A percentile compares a stretch with the other conserved stretches of the same genome.
Evolutionary conservation across 306 rosid species (phyloP).

Genomic region (Vicia faba): DNA sequence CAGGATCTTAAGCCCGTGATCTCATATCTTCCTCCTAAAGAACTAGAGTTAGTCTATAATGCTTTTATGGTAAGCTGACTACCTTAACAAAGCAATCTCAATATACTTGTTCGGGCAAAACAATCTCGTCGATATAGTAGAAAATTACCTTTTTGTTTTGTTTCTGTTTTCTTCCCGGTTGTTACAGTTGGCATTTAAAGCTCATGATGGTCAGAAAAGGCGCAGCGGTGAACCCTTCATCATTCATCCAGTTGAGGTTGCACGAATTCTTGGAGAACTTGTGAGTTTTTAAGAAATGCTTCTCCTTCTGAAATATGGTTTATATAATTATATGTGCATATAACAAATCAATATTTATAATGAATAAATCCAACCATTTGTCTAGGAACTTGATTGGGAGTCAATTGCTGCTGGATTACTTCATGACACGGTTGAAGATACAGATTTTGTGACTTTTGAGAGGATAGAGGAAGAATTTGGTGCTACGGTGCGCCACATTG

Average conservation of each 20-base stretch:
- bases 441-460: constrained; percentile 84
- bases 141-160: constrained; percentile 20
- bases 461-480: constrained; percentile 96
- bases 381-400: constrained; percentile 97
- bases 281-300: constrained; percentile 56
- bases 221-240: constrained; percentile 99
- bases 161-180: constrained; percentile 29
- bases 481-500: constrained; percentile 82
- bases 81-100: constrained; percentile 35
- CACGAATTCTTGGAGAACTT: constrained; percentile 92
- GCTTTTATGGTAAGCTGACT: constrained; percentile 80
- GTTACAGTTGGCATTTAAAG: constrained; percentile 88
- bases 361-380: constrained; percentile 29
- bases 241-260: constrained; percentile 99
- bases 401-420: constrained; percentile 96
- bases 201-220: constrained; percentile 97
- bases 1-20: constrained; percentile 91
- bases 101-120: constrained; percentile 34
- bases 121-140: constrained; percentile 23
- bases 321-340: background rate
- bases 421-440: constrained; percentile 97
- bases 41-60: constrained; percentile 77
- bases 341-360: constrained; percentile 36
- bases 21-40: constrained; percentile 78
- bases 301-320: constrained; percentile 17